Base-by-base conservation (phyloP, 192 early-diverging fungal species). In the Coemansia reversa region DNA sequence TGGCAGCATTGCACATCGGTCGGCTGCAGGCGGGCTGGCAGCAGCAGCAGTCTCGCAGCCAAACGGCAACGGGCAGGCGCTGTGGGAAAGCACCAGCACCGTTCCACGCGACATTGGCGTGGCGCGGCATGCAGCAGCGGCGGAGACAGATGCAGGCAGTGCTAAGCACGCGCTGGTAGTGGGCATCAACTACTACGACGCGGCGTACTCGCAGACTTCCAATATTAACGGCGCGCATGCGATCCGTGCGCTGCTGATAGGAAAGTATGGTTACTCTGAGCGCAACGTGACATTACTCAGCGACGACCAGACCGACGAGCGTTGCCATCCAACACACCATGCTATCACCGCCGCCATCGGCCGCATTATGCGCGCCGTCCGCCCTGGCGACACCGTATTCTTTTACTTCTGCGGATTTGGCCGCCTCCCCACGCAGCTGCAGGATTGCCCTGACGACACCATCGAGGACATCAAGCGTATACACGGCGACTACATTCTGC, bases 351-450 rank as follows among this genome's bases (percentile, higher is more conserved):
- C 84, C 29, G 85, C 80, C 39, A 88, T 92, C 69, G 76, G 80
- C 30, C 89, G 88, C 80, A 84, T 93, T 51, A 87, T 90, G 62
- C 69, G 72, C 48, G 87, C 77, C 25, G 84, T 88, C 30, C 71
- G 76, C 28, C 84, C 92, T 49, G 87, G 87, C 55, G 91, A 92
- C 66, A 86, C 87, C 7, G 77, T 93, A 60, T 88, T 90, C 64
- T 87, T 93, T 71, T 89, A 91, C 72, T 93, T 81, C 66, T 89
- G 84, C 56, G 93, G 93, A 29, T 90, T 90, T 62, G 86, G 91
- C 28, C 76, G 83, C 12, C 81, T 80, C 30, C 70, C 76, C 18
- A 19, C 59, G 23, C 76, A 79, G 58, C 55, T 74, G 2, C 51
- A 47, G 11, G 71, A 73, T 2, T 58, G 53, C 3, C 66, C 52